A percentile compares a stretch with the other conserved stretches of the same genome.
Evolutionary conservation across 2,329 filamentous ascomycete genomes (phyloP).

Genomic region (Rosellinia necatrix): DNA sequence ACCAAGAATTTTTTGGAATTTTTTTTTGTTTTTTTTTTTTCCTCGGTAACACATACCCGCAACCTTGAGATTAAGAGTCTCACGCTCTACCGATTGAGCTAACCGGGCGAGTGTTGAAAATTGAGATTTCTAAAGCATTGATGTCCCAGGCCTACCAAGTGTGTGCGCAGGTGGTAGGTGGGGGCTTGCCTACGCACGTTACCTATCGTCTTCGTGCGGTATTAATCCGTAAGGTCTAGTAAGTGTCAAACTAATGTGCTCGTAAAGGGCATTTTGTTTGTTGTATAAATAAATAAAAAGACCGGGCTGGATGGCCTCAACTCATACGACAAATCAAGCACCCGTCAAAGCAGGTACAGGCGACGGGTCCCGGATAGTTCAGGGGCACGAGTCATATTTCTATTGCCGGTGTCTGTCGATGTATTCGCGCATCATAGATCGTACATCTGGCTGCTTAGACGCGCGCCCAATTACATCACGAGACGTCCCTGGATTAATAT

Average conservation of each 20-base stretch:
- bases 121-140: not conserved
- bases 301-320: not conserved
- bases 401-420: not conserved
- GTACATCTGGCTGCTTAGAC: not conserved
- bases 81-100: constrained; percentile 75
- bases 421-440: not conserved
- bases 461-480: constrained; percentile 13
- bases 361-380: not conserved
- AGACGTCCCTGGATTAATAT: too few relatives aligned
- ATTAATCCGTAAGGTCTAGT: too few relatives aligned
- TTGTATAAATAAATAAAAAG: too few relatives aligned
- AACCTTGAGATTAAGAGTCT: constrained; percentile 62
- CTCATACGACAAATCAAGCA: too few relatives aligned
- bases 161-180: too few relatives aligned
- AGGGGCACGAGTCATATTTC: not conserved
- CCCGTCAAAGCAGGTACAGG: not conserved
- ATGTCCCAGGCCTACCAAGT: too few relatives aligned
- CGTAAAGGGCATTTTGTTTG: too few relatives aligned
- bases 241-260: too few relatives aligned
- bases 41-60: constrained; percentile 32
- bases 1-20: too few relatives aligned
- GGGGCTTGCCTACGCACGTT: too few relatives aligned
- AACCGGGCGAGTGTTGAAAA: constrained; percentile 50
- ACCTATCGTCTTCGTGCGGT: not conserved
- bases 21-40: not conserved